phyloP scores from a whole-genome alignment of 495 filamentous ascomycete genomes.

The Xylaria telfairii region DNA sequence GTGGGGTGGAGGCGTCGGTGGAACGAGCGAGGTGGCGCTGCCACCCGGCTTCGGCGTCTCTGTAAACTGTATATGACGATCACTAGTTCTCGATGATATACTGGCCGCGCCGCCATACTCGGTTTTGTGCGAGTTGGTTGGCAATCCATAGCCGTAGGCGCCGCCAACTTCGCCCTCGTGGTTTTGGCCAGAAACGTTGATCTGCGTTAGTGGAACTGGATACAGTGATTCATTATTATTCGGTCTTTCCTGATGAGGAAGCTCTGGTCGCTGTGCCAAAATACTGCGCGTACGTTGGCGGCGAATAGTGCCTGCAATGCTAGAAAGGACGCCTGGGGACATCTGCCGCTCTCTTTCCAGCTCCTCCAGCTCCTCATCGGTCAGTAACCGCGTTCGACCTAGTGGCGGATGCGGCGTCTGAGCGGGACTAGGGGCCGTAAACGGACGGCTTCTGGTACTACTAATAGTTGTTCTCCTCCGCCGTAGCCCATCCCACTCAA shows the following conservation, averaged over 20 bases:
- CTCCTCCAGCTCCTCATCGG: constrained; percentile 61
- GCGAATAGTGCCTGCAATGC: constrained; percentile 67
- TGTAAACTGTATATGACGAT: constrained; percentile 50
- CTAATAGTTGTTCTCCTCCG: constrained; percentile 76
- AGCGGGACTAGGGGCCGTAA: constrained; percentile 43
- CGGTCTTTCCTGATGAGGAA: constrained; percentile 37
- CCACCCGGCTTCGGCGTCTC: constrained; percentile 34
- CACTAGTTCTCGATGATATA: constrained; percentile 41
- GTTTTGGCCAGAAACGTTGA: constrained; percentile 62
- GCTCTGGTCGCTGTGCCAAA: constrained; percentile 50
- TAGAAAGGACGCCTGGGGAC: constrained; percentile 59
- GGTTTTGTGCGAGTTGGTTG: constrained; percentile 35
- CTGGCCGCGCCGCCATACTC: constrained; percentile 46
- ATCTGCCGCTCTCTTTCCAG: constrained; percentile 55
- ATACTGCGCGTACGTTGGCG: constrained; percentile 61
- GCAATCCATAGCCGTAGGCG: constrained; percentile 45
- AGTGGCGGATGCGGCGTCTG: constrained; percentile 75
- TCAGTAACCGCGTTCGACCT: constrained; percentile 87
- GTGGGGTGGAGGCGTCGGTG: constrained; percentile 60
- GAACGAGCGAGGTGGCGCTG: constrained; percentile 40
- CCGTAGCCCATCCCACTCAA: constrained; percentile 94
- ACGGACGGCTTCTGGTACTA: constrained; percentile 47
- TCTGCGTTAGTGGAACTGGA: constrained; percentile 66
- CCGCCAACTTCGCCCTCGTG: constrained; percentile 43
- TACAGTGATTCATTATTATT: constrained; percentile 40